Evolutionary conservation across 2,329 filamentous ascomycete genomes (phyloP).

Genomic region (Coniella lustricola): DNA sequence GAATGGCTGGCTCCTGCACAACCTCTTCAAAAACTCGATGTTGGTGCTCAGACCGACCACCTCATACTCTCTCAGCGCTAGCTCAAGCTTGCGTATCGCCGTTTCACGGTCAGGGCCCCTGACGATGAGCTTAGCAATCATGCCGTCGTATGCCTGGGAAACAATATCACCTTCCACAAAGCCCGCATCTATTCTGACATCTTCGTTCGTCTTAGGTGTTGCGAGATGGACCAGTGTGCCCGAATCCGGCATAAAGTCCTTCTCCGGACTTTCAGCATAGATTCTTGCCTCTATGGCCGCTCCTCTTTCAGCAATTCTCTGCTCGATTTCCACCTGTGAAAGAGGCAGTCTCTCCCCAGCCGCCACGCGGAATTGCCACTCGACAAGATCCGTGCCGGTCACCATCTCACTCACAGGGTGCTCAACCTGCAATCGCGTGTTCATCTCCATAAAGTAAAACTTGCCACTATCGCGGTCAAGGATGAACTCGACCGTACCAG

Average conservation of each 20-base stretch:
- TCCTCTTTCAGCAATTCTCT: constrained; percentile 64
- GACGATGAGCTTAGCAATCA: constrained; percentile 98
- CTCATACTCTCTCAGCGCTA: constrained; percentile 81
- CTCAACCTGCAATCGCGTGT: constrained; percentile 89
- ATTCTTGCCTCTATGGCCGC: constrained; percentile 94
- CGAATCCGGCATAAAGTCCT: constrained; percentile 89
- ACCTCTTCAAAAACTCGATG: constrained; percentile 88
- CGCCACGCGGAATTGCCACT: constrained; percentile 85
- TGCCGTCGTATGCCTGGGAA: constrained; percentile 92
- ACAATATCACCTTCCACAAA: constrained; percentile 89
- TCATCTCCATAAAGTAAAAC: constrained; percentile 80
- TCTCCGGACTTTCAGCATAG: constrained; percentile 90
- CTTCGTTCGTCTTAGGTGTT: constrained; percentile 60
- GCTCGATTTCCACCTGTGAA: constrained; percentile 59
- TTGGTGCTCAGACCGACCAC: constrained; percentile 91
- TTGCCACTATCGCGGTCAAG: constrained; percentile 74
- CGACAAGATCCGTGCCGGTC: constrained; percentile 68
- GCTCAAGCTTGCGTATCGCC: constrained; percentile 73
- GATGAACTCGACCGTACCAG: constrained; percentile 86
- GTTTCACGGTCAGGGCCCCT: constrained; percentile 70
- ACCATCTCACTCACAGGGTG: constrained; percentile 80
- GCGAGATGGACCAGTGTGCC: constrained; percentile 78
- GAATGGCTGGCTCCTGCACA: constrained; percentile 77
- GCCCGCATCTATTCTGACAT: constrained; percentile 86
- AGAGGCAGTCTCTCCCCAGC: constrained; percentile 51